Evolutionary conservation across 164 flowering plant genomes (phyloP), one percentile per base, ranked within the genome.

Genomic region (Magnolia sinica): DNA sequence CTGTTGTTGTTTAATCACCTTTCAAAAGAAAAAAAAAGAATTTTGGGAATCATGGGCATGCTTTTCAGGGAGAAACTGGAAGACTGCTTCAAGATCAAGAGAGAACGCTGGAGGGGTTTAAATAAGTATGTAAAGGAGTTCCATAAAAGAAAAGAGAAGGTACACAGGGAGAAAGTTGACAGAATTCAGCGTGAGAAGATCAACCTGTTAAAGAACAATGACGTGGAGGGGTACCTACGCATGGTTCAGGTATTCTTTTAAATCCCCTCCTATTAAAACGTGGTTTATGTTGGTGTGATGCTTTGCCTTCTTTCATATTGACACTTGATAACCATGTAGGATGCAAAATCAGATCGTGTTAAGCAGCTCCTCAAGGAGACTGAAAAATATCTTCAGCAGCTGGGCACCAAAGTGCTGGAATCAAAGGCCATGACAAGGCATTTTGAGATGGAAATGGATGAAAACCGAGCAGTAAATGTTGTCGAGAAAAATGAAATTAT

Each of bases 161-260:
- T 88, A 72, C 97, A 94, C 77, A 93, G 98, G 8, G 99, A 96
- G 87, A 96, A 91, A 88, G 91, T 91, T 81, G 99, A 96, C 83
- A 88, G 97, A 82, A 96, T 96, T 74, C 99, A 96, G 83, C 98
- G 99, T 37, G 99, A 96, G 82, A 96, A 96, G 87, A 94, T 96
- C 67, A 94, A 93, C 84, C 85, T 96, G 31, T 82, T 96, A 79
- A 96, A 96, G 86, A 94, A 89, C 79, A 94, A 96, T 88, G 99
- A 96, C 80, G 99, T 96, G 81, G 99, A 96, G 85, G 99, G 99
- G 29, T 96, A 96, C 77, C 86, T 96, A 61, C 89, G 99, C 63
- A 96, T 96, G 99, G 99, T 96, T 83, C 96, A 96, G 98, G 99
- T 96, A 23, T 79, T 31, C 79, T 1, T 2, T 22, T 24, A 24